These are phyloP conservation scores for Eucalyptus polyanthemos DNA, from an alignment of 345 rosid species.

Conservation along the genomic window DNA sequence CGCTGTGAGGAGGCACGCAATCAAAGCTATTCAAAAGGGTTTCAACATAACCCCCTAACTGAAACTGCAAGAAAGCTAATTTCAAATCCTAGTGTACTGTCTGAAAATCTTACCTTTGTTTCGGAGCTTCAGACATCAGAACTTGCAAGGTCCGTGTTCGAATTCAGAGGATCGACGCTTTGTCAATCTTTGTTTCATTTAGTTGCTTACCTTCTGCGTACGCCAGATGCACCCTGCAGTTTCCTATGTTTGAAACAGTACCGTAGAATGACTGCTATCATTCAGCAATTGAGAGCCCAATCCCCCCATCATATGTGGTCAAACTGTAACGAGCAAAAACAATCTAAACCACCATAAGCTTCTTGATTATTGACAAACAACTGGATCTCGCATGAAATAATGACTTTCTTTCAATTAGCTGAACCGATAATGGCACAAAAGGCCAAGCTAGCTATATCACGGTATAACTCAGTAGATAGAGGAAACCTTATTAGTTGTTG, in stretches of 20 bases:
- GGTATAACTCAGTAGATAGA: rapidly evolving
- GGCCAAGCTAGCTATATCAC: neutral
- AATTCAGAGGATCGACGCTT: neutral
- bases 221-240: neutral
- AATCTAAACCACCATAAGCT: neutral
- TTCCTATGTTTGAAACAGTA: neutral
- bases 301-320: too few species aligned
- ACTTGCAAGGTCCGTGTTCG: neutral
- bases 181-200: neutral
- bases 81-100: neutral
- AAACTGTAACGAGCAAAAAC: too few species aligned
- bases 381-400: neutral
- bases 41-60: neutral
- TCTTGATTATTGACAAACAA: neutral
- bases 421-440: neutral
- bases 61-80: neutral
- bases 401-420: neutral
- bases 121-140: neutral
- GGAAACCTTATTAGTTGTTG: neutral
- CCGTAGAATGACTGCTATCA: neutral
- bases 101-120: neutral
- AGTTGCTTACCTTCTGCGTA: neutral
- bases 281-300: too few species aligned
- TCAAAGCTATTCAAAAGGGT: neutral
- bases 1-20: neutral